Conservation (phyloP, 2,329 filamentous ascomycete genomes). For the Lachnellula willkommii region DNA sequence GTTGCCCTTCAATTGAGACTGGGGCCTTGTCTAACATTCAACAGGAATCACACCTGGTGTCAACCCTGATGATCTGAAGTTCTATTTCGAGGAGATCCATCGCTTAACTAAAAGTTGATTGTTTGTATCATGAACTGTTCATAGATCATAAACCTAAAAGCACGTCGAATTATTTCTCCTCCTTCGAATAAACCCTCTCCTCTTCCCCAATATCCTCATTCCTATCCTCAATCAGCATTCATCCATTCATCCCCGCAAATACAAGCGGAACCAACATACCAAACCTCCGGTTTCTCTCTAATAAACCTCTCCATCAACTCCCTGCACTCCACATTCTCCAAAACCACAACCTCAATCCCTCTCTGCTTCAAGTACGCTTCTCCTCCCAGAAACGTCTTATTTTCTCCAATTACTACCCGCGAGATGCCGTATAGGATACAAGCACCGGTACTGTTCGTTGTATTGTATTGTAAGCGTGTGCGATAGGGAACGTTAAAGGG, state of each 20-base stretch:
- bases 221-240: slow-evolving; percentile 33
- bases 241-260: not conserved
- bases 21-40: slow-evolving; percentile 19
- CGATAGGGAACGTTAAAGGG: not conserved
- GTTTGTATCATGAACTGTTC: not conserved
- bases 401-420: slow-evolving; percentile 72
- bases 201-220: slow-evolving; percentile 55
- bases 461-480: not conserved
- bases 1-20: slow-evolving; percentile 28
- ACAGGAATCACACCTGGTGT: slow-evolving; percentile 89
- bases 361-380: slow-evolving; percentile 63
- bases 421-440: slow-evolving; percentile 71
- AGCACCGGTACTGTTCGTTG: slow-evolving; percentile 52
- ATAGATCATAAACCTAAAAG: not conserved
- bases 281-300: slow-evolving; percentile 63
- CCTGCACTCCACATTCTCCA: slow-evolving; percentile 61
- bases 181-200: slow-evolving; percentile 37
- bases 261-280: slow-evolving; percentile 41
- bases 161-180: slow-evolving; percentile 15
- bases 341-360: slow-evolving; percentile 68
- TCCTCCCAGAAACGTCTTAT: slow-evolving; percentile 67
- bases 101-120: slow-evolving; percentile 47
- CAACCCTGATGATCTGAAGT: slow-evolving; percentile 85
- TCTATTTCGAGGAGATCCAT: slow-evolving; percentile 91
- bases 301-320: slow-evolving; percentile 69